Base-by-base conservation (phyloP, 2,329 filamentous ascomycete genomes). In the Scedosporium minutisporum region DNA sequence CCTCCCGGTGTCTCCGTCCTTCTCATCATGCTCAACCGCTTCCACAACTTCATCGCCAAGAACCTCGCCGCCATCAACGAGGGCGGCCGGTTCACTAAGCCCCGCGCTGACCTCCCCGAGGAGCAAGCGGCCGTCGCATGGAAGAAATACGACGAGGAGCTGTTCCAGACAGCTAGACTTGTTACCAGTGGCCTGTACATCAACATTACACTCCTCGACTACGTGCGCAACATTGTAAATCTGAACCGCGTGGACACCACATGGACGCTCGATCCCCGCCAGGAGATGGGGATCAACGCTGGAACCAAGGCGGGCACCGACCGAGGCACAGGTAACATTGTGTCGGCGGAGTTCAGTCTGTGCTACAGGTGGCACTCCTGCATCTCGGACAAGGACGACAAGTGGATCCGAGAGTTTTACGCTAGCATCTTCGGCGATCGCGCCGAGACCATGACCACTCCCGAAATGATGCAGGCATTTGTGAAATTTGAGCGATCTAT, bases 51-150 rank as follows among this genome's bases (percentile, higher is more conserved):
- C 66, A 85, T 92, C 0, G 92, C 90, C 1, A 83, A 86, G 62
- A 88, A 93, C 65, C 78, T 97, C 18, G 89, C 89, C 0, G 77
- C 82, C n/a, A 93, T 97, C 74, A 96, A 97, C 69, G 93, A 97
- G 68, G 84, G 85, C 55, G 87, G 86, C 16, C 84, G 90, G 23
- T 97, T 96, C 74, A 83, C 81, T 0, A 87, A 85, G 64, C 90
- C 91, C 0, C 69, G 77, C 0, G 73, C 77, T 4, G 66, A 75
- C 0, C 75, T 84, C 0, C 68, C 76, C 0, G 78, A 78, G 1
- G 83, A 87, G 51, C 77, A 79, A 27, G 73, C 74, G 0, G 75
- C 73, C 0, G 75, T 74, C 0, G 81, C 80, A 0, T 88, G 85
- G 85, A 83, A 81, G 67, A 89, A 88, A 73, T 85, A 87, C 63